Evolutionary conservation across 2,329 filamentous ascomycete genomes (phyloP), one percentile per base, ranked within the genome.

Genomic region (Domatiomyces globalis): DNA sequence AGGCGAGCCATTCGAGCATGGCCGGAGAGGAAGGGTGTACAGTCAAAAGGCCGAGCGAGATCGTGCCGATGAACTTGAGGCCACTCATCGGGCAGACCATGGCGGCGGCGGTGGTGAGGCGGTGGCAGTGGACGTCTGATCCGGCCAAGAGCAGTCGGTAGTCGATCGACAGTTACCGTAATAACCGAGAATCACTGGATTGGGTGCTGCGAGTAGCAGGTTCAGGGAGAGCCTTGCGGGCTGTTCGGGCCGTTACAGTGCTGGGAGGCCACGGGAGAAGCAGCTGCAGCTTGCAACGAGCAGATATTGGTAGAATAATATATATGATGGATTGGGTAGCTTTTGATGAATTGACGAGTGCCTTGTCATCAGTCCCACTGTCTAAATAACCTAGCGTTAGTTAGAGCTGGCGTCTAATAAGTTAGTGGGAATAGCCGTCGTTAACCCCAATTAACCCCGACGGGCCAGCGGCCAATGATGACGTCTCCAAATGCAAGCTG

Each of bases 21-120:
- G 6, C 9, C 25, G 25, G 19, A 19, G 12, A 2, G 17, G 25
- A 29, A 9, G 33, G 54, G 73, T 84, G 63, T 78, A 94, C 88
- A 54, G 88, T 95, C 67, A 94, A 71, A 52, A 95, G 77, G 57
- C 90, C 90, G 52, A 95, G 77, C 62, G 85, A 90, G 59, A 94
- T 79, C 49, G 87, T 94, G 63, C 90, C 90, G 60, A 95, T 84
- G 67, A 95, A 95, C 73, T 96, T 95, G 72, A 85, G 80, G 67
- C 84, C 71, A 51, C 86, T 82, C 63, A 95, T 80, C 62, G 76
- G 80, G 61, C 77, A 79, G 42, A 58, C 54, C 58, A 59, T 61
- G 19, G 18, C 22, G 10, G 33, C 15, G 33, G 33, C 9, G 10
- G 33, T 15, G 29, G 29, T 2, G 33, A 15, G 15, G 33, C 33